phyloP scores from a whole-genome alignment of 75 land plant species.

The Sequoiadendron giganteum region DNA sequence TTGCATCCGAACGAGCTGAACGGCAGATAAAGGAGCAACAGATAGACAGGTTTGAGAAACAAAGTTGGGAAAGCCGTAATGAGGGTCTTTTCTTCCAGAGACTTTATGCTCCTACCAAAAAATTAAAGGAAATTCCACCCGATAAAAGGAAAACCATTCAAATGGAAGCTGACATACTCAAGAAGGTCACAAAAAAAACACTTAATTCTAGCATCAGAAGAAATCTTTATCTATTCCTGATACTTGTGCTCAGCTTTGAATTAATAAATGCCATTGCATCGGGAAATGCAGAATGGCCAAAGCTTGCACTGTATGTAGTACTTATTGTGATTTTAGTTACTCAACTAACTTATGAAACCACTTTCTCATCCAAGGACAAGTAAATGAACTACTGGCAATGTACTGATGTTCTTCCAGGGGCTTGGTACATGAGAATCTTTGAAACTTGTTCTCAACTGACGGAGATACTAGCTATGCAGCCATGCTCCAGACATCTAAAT shows the following conservation, averaged over 20 bases:
- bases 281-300: conserved; percentile 51
- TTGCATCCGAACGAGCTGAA: conserved; percentile 51
- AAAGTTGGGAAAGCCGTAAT: conserved; percentile 57
- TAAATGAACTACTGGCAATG: neutral
- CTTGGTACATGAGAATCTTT: neutral
- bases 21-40: conserved; percentile 53
- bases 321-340: conserved; percentile 51
- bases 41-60: conserved; percentile 68
- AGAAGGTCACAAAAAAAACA: conserved; percentile 33
- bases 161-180: conserved; percentile 51
- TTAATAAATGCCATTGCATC: conserved; percentile 43
- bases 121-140: conserved; percentile 25
- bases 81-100: conserved; percentile 92
- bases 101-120: conserved; percentile 37
- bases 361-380: conserved; percentile 28
- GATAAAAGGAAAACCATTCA: conserved; percentile 30
- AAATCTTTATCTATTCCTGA: conserved; percentile 59
- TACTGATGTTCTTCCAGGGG: neutral
- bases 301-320: conserved; percentile 49
- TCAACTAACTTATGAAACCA: conserved; percentile 71
- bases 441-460: neutral
- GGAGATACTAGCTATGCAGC: neutral
- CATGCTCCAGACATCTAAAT: neutral
- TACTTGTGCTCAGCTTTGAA: conserved; percentile 43
- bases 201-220: conserved; percentile 57